Base-by-base conservation (phyloP, 257 asterid species). In the Solanum gandarillasii region DNA sequence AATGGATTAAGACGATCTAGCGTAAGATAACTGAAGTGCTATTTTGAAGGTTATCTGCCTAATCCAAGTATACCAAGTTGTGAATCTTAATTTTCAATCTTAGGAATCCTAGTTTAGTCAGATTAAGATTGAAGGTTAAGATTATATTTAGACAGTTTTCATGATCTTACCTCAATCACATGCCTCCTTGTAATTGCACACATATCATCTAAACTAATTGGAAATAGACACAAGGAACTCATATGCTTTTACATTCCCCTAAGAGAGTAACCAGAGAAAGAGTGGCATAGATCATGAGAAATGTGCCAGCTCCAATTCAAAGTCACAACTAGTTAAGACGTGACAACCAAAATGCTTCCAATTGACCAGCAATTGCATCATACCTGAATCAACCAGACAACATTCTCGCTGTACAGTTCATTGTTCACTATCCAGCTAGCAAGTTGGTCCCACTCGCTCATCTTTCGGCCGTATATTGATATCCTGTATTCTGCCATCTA, bases 371-470 rank as follows among this genome's bases (percentile, higher is more conserved):
- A 82, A 31, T 48, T 16, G 29, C 70, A 48, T 29, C 67, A 86
- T 91, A 97, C 99, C 98, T 97, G 99, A 90, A 97, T 97, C 92
- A 97, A 90, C 99, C 99, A 97, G 83, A 95, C 99, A 92, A 93
- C 98, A 90, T 97, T 97, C 91, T 95, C 98, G 87, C 96, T 92
- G 91, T 95, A 95, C 72, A 97, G 91, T 87, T 94, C 95, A 90
- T 97, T 95, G 89, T 97, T 96, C 58, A 96, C 95, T 67, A 96
- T 95, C 99, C 99, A 96, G 92, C 99, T 96, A 34, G 98, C 99
- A 83, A 95, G 91, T 91, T 96, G 98, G 90, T 96, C 99, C 99
- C 98, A 95, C 91, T 96, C 99, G 62, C 99, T 95, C 98, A 92
- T 93, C 94, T 96, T 96, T 91, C 99, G 93, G 85, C 99, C 99